phyloP scores from a whole-genome alignment of 2,329 filamentous ascomycete genomes.

The Neobulgaria alba region DNA sequence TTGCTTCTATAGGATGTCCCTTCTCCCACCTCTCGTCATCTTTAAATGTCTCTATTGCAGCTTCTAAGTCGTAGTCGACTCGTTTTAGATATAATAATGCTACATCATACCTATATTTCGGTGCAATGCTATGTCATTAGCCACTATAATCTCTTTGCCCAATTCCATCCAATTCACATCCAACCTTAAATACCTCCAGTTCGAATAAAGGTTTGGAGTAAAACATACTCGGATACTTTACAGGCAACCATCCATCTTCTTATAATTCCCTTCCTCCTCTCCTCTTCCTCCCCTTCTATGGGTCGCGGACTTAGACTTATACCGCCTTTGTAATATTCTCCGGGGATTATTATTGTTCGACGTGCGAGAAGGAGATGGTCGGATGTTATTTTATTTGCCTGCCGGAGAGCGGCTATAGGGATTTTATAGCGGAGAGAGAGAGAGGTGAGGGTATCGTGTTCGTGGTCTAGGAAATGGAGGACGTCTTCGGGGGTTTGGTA shows the following conservation, averaged over 20 bases:
- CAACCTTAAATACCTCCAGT: no score
- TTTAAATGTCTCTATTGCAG: conserved; percentile 54
- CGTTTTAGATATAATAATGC: conserved; percentile 69
- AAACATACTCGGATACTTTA: conserved; percentile 64
- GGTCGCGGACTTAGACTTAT: conserved; percentile 62
- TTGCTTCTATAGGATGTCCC: conserved; percentile 49
- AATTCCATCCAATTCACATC: not conserved
- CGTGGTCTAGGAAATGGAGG: conserved; percentile 65
- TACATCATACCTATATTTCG: conserved; percentile 49
- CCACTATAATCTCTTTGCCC: conserved; percentile 7
- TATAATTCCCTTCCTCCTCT: conserved; percentile 59
- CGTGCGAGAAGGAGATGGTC: conserved; percentile 65
- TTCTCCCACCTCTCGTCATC: conserved; percentile 72
- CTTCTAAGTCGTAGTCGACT: conserved; percentile 54
- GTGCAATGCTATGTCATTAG: conserved; percentile 27
- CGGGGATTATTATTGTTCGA: conserved; percentile 63
- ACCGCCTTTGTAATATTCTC: conserved; percentile 57
- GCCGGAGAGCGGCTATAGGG: conserved; percentile 52
- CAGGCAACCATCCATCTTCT: conserved; percentile 71
- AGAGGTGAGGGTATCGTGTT: conserved; percentile 57
- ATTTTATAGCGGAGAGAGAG: conserved; percentile 66
- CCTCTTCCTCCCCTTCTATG: conserved; percentile 66
- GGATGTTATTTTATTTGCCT: conserved; percentile 59
- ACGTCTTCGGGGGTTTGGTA: conserved; percentile 46
- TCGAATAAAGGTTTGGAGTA: not conserved